Evolutionary conservation across 2,329 filamentous ascomycete genomes (phyloP).

Genomic region (Ophiosphaerella herpotricha): DNA sequence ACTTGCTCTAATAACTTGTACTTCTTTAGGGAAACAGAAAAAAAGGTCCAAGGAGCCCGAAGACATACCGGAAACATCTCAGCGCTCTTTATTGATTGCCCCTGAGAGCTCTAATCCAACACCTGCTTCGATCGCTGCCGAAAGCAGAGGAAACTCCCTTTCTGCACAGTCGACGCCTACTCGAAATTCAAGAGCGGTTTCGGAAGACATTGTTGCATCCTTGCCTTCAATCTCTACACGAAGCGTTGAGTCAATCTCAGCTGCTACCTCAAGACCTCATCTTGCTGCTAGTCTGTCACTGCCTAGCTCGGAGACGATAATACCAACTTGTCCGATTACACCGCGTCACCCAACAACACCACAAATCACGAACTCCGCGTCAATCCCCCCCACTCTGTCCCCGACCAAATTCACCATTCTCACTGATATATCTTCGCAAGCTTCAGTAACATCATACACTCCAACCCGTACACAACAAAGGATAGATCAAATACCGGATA

Average conservation of each 20-base stretch:
- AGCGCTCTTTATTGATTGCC: conserved; percentile 8
- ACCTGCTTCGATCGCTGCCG: not conserved
- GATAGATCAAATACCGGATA: conserved; percentile 1
- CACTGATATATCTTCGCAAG: conserved; percentile 6
- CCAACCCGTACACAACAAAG: not conserved
- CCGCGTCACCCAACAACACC: no score
- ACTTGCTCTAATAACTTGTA: conserved; percentile 4
- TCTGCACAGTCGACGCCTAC: conserved; percentile 1
- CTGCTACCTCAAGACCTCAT: not conserved
- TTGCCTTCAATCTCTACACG: conserved; percentile 1
- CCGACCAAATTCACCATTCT: conserved; percentile 5
- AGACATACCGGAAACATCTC: conserved; percentile 6
- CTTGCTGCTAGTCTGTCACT: not conserved
- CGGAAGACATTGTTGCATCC: not conserved
- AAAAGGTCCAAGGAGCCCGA: conserved; percentile 15
- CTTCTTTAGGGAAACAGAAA: conserved; percentile 19
- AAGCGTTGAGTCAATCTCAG: not conserved
- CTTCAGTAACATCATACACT: conserved; percentile 8
- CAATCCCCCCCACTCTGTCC: not conserved
- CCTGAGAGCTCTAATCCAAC: conserved; percentile 9
- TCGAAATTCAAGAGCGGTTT: not conserved
- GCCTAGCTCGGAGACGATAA: no score
- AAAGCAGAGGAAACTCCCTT: conserved; percentile 1
- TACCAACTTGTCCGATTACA: no score
- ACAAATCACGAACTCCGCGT: not conserved